These are phyloP conservation scores for Phaseolus coccineus DNA, from an alignment of 331 rosid genomes.

Conservation along the genomic window DNA sequence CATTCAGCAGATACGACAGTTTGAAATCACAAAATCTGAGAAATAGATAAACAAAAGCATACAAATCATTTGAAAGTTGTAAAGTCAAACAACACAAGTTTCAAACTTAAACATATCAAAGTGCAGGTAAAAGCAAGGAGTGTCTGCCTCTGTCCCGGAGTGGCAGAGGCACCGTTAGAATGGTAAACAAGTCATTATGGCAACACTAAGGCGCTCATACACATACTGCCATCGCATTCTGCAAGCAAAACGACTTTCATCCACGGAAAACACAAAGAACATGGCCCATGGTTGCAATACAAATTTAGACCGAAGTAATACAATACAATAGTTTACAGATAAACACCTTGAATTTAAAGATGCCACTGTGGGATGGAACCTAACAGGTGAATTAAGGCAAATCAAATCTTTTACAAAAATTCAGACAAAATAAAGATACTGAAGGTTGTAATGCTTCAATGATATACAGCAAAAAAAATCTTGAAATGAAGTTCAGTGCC, in stretches of 20 bases:
- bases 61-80: constrained; percentile 2
- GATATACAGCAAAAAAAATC: background rate
- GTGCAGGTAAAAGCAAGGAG: constrained; percentile 3
- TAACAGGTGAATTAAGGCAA: background rate
- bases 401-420: background rate
- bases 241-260: background rate
- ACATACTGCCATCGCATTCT: constrained; percentile 18
- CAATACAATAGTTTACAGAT: background rate
- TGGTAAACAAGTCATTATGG: background rate
- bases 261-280: background rate
- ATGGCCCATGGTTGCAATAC: constrained; percentile 5
- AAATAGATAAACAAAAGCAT: background rate
- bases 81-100: constrained; percentile 22
- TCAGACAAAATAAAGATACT: background rate
- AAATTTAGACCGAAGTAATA: background rate
- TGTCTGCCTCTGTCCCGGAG: background rate
- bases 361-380: background rate
- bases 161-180: background rate
- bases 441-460: background rate
- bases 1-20: constrained; percentile 22
- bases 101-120: constrained; percentile 11
- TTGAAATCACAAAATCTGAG: background rate
- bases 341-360: background rate
- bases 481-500: background rate
- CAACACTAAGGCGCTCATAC: constrained; percentile 19